phyloP scores from a whole-genome alignment of 1,284 basidiomycete species.

The Cryptococcus floricola region DNA sequence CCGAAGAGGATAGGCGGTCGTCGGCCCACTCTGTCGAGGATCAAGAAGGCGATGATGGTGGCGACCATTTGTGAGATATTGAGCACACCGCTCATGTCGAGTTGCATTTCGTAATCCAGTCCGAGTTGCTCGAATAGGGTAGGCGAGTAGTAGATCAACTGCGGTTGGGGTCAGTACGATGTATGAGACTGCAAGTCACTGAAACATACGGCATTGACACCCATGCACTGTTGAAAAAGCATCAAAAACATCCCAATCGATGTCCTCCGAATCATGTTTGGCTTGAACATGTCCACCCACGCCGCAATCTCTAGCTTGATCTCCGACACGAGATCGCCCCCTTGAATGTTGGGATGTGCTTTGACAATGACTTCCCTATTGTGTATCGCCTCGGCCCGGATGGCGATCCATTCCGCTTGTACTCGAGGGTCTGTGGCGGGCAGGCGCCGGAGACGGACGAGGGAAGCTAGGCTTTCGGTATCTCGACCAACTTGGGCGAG shows the following conservation, averaged over 20 bases:
- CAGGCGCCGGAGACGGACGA: conserved; percentile 34
- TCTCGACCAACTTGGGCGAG: conserved; percentile 52
- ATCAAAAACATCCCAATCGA: conserved; percentile 25
- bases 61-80: conserved; percentile 44
- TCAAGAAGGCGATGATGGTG: conserved; percentile 34
- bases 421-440: conserved; percentile 32
- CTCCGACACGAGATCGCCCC: conserved; percentile 9
- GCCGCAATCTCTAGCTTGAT: conserved; percentile 17
- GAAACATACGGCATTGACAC: conserved; percentile 22
- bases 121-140: conserved; percentile 39
- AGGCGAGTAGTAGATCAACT: not conserved
- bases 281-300: conserved; percentile 29
- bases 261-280: conserved; percentile 16
- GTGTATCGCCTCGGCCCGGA: conserved; percentile 36
- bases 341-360: conserved; percentile 16
- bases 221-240: conserved; percentile 34
- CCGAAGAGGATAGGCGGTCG: conserved; percentile 34
- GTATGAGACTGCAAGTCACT: not conserved
- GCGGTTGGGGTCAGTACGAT: not conserved
- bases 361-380: conserved; percentile 16
- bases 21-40: conserved; percentile 47
- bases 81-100: conserved; percentile 39
- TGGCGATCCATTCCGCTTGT: conserved; percentile 41
- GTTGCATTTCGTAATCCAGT: conserved; percentile 28
- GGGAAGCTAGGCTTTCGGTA: conserved; percentile 27